Percentiles rank a stretch among this genome's conserved stretches.
phyloP scores from a whole-genome alignment of 495 filamentous ascomycete species.

The Talaromyces liani region DNA sequence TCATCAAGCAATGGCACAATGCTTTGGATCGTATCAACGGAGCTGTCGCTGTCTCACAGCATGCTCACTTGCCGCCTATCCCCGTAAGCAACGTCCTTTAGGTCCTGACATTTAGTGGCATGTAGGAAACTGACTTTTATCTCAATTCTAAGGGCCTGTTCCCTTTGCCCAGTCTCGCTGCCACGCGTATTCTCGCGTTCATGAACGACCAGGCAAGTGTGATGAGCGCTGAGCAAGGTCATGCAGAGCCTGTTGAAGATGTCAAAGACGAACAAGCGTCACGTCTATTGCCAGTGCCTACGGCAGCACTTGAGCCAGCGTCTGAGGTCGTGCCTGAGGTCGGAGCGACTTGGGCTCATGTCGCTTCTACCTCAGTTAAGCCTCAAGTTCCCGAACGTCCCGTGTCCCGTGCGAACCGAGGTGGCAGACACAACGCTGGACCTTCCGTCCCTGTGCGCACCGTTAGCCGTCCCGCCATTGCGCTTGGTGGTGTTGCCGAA shows the following conservation, averaged over 20 bases:
- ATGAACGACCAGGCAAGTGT: background rate
- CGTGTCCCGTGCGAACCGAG: background rate
- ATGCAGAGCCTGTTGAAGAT: background rate
- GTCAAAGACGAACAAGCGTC: background rate
- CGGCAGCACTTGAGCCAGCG: background rate
- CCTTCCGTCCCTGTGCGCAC: background rate
- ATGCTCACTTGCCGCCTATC: background rate
- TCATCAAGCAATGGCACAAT: slow-evolving; percentile 15
- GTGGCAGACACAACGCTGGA: background rate
- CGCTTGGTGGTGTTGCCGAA: background rate
- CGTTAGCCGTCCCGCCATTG: background rate
- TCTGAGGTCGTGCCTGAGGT: background rate
- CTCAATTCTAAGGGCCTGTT: background rate
- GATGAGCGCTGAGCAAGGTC: background rate
- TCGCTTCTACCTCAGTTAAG: background rate
- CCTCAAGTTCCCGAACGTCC: background rate
- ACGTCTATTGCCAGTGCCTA: background rate
- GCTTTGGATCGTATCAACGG: background rate
- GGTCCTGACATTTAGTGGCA: background rate
- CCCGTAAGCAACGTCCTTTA: background rate
- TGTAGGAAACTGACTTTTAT: background rate
- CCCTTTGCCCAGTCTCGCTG: background rate
- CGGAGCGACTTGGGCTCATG: background rate
- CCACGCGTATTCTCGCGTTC: background rate
- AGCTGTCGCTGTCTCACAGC: background rate